A percentile compares a stretch with the other conserved stretches of the same genome.
Conservation (phyloP, 371 early-diverging fungal species). For the Coemansia sp. region DNA sequence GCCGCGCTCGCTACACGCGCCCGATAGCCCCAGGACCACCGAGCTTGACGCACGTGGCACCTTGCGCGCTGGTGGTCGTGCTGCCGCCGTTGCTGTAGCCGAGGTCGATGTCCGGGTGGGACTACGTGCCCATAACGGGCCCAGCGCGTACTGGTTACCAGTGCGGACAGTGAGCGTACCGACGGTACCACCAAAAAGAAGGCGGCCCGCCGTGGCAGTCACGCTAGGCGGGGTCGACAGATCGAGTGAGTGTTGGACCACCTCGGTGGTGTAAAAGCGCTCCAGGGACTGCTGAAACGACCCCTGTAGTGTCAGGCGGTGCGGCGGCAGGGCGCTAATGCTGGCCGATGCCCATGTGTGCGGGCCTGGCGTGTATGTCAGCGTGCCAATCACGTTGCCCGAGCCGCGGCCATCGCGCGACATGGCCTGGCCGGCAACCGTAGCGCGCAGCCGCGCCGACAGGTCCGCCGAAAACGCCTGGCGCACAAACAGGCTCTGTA, state of each 20-base stretch:
- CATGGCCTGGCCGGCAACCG: constrained; percentile 26
- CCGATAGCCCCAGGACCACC: constrained; percentile 24
- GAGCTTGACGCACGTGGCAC: constrained; percentile 19
- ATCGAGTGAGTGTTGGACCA: constrained; percentile 22
- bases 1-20: constrained; percentile 1
- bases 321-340: constrained; percentile 28
- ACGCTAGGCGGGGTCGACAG: constrained; percentile 39
- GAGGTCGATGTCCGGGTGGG: constrained; percentile 14
- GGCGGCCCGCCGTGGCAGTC: constrained; percentile 9
- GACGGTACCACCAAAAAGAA: constrained; percentile 1
- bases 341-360: constrained; percentile 17
- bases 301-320: constrained; percentile 26
- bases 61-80: not conserved
- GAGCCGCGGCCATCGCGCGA: constrained; percentile 3
- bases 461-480: constrained; percentile 68
- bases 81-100: too few species aligned
- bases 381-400: constrained; percentile 30
- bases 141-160: constrained; percentile 46
- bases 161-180: constrained; percentile 32
- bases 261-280: constrained; percentile 8
- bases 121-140: constrained; percentile 28
- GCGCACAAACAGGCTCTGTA: constrained; percentile 60
- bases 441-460: constrained; percentile 6
- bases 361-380: constrained; percentile 26
- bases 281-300: constrained; percentile 6